phyloP scores from a whole-genome alignment of 2,329 filamentous ascomycete genomes.

The Cordyceps farinosa region DNA sequence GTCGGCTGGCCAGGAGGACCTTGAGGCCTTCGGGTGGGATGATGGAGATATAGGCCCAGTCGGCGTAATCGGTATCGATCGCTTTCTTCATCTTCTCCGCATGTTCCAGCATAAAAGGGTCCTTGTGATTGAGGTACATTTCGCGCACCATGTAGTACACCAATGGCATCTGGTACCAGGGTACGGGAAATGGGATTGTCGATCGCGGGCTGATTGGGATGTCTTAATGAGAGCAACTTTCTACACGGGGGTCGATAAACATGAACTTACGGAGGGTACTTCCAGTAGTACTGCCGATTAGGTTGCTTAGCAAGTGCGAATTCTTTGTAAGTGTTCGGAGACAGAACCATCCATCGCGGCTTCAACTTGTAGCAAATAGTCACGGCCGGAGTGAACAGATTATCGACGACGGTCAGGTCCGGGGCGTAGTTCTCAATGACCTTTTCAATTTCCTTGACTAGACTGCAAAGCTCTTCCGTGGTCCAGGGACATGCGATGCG shows the following conservation, averaged over 20 bases:
- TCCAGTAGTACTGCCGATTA: constrained; percentile 10
- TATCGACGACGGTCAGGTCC: constrained; percentile 17
- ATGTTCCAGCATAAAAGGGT: constrained; percentile 5
- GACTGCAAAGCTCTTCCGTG: constrained; percentile 1
- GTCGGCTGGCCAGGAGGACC: background rate
- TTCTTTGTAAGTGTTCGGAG: constrained; percentile 18
- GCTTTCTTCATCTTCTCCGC: background rate
- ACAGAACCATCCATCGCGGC: constrained; percentile 16
- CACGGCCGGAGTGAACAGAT: constrained; percentile 19
- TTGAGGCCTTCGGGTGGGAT: constrained; percentile 5
- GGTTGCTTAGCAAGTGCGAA: constrained; percentile 13
- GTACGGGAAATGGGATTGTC: constrained; percentile 7
- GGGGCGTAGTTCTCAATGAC: constrained; percentile 14
- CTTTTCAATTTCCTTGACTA: constrained; percentile 10
- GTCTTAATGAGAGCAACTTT: background rate
- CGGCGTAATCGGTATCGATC: constrained; percentile 9
- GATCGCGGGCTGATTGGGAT: background rate
- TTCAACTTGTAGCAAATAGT: constrained; percentile 16
- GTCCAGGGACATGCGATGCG: constrained; percentile 17
- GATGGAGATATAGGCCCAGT: constrained; percentile 14
- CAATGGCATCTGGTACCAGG: constrained; percentile 9
- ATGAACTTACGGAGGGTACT: constrained; percentile 15
- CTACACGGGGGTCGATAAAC: background rate
- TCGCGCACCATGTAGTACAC: constrained; percentile 13
- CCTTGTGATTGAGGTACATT: constrained; percentile 7